Evolutionary conservation across 352 stramenopile genomes (phyloP), one percentile per base, ranked within the genome.

Genomic region (Pythium biforme): DNA sequence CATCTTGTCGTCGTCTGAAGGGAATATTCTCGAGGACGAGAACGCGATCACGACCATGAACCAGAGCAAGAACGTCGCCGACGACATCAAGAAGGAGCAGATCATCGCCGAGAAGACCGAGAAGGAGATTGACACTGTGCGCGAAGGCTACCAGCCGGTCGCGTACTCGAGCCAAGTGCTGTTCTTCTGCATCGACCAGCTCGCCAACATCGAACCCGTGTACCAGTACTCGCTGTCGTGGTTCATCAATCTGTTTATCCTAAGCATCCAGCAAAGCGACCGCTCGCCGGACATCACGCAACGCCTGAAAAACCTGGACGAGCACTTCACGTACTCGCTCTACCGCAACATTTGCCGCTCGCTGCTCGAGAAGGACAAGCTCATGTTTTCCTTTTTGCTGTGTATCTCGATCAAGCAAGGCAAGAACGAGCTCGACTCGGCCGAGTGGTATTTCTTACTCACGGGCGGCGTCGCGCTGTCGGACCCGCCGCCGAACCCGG

Each of bases 131-230:
- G 90, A 98, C 55, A 50, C 62, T 1, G 92, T 97, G 23, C 83
- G 92, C 14, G 65, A 92, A 59, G 78, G 80, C 6, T 98, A 98
- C 73, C 88, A 89, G 39, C 88, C 90, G 0, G 89, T 98, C 4
- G 83, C 82, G 11, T 96, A 97, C 64, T 90, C 82, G 34, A 94
- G 86, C 29, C 89, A 97, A 66, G 90, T 97, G 39, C 64, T 98
- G n/a, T 98, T 97, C 74, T 97, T 98, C 68, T 97, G 89, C 66
- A 97, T 98, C 65, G 86, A 96, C 27, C 86, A 97, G 61, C 87
- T 98, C 41, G 88, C 89, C 39, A 97, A 98, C 74, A 97, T 97
- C 61, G 89, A 98, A 62, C 91, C 92, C 0, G 89, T 97, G 40
- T 98, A 98, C 69, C 90, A 97, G 66, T 98, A 98, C 64, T 96